Base-by-base conservation (phyloP, 495 filamentous ascomycete genomes). In the Annulohypoxylon nitens region DNA sequence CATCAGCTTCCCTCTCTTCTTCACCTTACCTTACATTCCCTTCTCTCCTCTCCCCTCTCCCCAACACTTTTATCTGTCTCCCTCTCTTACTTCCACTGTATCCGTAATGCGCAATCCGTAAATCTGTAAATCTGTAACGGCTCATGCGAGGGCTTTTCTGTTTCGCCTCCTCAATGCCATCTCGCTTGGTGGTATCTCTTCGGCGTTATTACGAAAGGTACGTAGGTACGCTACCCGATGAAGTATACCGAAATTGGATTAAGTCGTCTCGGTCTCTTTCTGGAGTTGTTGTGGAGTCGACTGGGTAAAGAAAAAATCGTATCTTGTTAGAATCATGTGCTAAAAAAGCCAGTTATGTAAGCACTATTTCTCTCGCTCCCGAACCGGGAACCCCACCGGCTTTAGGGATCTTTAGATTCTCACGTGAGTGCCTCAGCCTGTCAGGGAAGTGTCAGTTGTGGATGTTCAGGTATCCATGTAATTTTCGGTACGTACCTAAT, bases 241-340 rank as follows among this genome's bases (percentile, higher is more conserved):
- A 67, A 51, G 61, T 61, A 68, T 41, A 70, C 67, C 63, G 69
- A 69, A 57, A 69, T 61, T 73, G 73, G 73, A 62, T 47, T 51
- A 55, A 61, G 62, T 20, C 41, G 25, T 65, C 69, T 75, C 69
- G 73, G 73, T 70, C 53, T 64, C 61, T 75, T 73, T 69, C 62
- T 73, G 61, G 62, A 69, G 63, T 48, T 61, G 37, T 23, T 69
- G 58, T 64, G 53, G 65, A 57, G 59, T 53, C 36, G 37, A 10
- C 51, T 57, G 61, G 39, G 41, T 64, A 47, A 39, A 43, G 7
- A 30, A 30, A 47, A 36, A 41, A 47, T 47, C 43, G 43, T 47
- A 47, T 54, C 23, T 12, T 23, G 9, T 2, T 14, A 23, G 61
- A 64, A 71, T 58, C 62, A 67, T 64, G 53, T 64, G 70, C 60